Percentiles rank a stretch among this genome's conserved stretches.
These are phyloP conservation scores for Trametes cinnabarina DNA, from an alignment of 768 basidiomycete species.

Conservation along the genomic window DNA sequence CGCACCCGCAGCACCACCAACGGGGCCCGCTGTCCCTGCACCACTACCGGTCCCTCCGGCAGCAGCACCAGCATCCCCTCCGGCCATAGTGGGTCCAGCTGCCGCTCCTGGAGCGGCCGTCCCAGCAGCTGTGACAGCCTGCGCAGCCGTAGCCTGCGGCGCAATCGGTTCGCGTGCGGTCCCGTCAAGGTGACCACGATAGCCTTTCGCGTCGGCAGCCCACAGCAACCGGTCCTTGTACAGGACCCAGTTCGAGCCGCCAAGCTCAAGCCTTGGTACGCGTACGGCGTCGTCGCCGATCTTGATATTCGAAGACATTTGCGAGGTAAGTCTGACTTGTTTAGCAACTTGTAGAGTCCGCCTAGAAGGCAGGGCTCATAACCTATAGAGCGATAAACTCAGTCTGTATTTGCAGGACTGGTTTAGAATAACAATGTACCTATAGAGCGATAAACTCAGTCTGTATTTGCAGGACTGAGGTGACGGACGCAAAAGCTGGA, in stretches of 20 bases:
- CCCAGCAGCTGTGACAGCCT: background rate
- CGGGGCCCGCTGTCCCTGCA: background rate
- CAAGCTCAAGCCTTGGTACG: slow-evolving; percentile 2
- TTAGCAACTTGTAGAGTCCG: background rate
- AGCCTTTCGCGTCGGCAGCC: slow-evolving; percentile 8
- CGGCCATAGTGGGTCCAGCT: background rate
- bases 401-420: no score
- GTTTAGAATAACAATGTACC: no score
- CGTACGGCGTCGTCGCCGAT: background rate
- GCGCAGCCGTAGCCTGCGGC: background rate
- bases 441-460: no score
- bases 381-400: no score
- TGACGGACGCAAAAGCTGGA: no score
- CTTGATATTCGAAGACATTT: slow-evolving; percentile 1
- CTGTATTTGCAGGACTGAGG: no score
- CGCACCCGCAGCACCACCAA: background rate
- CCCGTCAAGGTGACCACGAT: slow-evolving; percentile 5
- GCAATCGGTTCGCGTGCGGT: background rate
- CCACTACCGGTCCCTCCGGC: slow-evolving; percentile 1
- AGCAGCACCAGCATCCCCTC: background rate
- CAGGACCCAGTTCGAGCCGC: slow-evolving; percentile 7
- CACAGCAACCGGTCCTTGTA: slow-evolving; percentile 6
- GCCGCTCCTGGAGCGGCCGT: background rate
- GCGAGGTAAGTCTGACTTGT: slow-evolving; percentile 2
- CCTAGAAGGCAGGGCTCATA: no score